Base-by-base conservation (phyloP, 2,329 filamentous ascomycete species). In the Graphiopsis chlorocephala region DNA sequence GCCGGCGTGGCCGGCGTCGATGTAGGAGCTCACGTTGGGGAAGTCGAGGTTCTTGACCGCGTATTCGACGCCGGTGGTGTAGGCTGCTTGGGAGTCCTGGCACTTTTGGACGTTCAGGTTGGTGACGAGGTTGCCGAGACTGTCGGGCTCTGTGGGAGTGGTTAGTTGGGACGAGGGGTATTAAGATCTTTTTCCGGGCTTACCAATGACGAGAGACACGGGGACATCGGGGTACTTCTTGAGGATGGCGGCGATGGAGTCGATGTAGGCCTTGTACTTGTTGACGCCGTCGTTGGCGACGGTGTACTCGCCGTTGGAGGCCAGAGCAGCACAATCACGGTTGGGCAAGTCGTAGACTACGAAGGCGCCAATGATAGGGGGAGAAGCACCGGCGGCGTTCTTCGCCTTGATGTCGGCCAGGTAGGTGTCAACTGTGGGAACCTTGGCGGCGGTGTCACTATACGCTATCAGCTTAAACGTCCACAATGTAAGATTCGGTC, bases 321-420 rank as follows among this genome's bases (percentile, higher is more conserved):
- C 86, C 69, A 85, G 78, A 58, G 86, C 86, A 15, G 86, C 83
- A 71, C 86, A 88, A 72, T 88, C 86, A 73, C 86, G 84, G 69
- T 87, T 85, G 52, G 86, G 86, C 14, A 88, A 77, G 72, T 88
- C 83, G 74, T 88, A 88, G 62, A 88, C 84, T 63, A 89, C 86
- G 61, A 88, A 83, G 1, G 79, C 80, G 20, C 80, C 81, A 20
- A 81, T 79, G 64, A 82, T 72, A 3, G 79, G 78, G 35, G 80
- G 78, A 60, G 73, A 81, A 8, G 81, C 80, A n/a, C 82, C 82
- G 28, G 78, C 80, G 28, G 73, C 76, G 64, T 85, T 84, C 68
- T 80, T 72, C 42, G 76, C 70, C 66, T 80, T 73, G 70, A 84
- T 84, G 56, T 84, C 79, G 5, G 73, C 74, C 20, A 84, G 75